A percentile compares a stretch with the other conserved stretches of the same genome.
Conservation (phyloP, 768 basidiomycete species). For the Panus rudis region DNA sequence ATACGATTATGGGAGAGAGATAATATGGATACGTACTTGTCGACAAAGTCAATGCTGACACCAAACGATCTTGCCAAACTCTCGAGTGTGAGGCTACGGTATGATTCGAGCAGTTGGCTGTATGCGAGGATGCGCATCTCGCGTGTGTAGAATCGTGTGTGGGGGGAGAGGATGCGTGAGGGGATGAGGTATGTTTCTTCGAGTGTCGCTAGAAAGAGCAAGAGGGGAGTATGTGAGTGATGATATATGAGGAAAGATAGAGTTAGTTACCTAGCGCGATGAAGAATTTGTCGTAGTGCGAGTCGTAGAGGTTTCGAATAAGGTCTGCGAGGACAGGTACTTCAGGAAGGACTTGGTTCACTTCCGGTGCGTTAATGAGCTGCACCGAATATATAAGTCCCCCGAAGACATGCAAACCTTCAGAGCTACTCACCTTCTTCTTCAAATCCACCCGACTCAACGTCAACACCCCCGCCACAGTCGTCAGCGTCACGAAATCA, state of each 20-base stretch:
- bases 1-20: slow-evolving; percentile 5
- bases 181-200: slow-evolving; percentile 86
- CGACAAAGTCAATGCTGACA: slow-evolving; percentile 81
- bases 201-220: slow-evolving; percentile 55
- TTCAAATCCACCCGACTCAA: slow-evolving; percentile 82
- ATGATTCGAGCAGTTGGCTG: slow-evolving; percentile 84
- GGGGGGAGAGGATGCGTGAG: slow-evolving; percentile 77
- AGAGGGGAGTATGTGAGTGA: slow-evolving; percentile 4
- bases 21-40: slow-evolving; percentile 50
- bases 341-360: slow-evolving; percentile 76
- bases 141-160: slow-evolving; percentile 84
- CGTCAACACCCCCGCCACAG: slow-evolving; percentile 71
- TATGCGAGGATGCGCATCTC: slow-evolving; percentile 97
- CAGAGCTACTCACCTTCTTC: slow-evolving; percentile 62
- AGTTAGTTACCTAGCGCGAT: slow-evolving; percentile 62
- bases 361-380: slow-evolving; percentile 85
- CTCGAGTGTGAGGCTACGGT: slow-evolving; percentile 82
- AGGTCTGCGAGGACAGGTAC: slow-evolving; percentile 78
- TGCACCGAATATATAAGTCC: slow-evolving; percentile 21
- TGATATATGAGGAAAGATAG: background rate
- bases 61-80: slow-evolving; percentile 85
- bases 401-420: too few species aligned
- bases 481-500: slow-evolving; percentile 81
- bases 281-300: slow-evolving; percentile 94
- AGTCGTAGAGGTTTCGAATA: slow-evolving; percentile 83